Conservation (phyloP, 352 stramenopile genomes). For the Pythium phragmitis region DNA sequence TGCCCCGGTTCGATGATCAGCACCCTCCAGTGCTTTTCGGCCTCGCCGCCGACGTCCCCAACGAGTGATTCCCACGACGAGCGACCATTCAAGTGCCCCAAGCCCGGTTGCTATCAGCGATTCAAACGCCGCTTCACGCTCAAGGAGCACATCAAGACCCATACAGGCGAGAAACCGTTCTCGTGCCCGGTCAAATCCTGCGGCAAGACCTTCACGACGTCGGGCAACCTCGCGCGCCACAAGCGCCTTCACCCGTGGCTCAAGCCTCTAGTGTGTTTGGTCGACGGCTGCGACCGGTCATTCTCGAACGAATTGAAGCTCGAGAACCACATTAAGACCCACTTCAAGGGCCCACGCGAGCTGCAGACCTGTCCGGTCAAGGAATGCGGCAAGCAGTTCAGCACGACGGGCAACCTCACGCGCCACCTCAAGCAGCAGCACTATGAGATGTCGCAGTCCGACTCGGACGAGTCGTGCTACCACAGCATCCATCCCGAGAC, state of each 20-base stretch:
- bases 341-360: constrained; percentile 25
- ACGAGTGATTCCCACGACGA: not conserved
- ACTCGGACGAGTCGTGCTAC: not conserved
- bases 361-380: constrained; percentile 36
- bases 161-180: constrained; percentile 76
- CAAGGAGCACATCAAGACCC: constrained; percentile 80
- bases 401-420: constrained; percentile 49
- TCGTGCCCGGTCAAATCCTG: constrained; percentile 43
- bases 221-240: constrained; percentile 67
- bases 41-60: not conserved
- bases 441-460: not conserved
- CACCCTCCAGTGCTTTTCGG: not conserved
- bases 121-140: constrained; percentile 79
- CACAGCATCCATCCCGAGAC: not conserved
- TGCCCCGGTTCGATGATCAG: constrained; percentile 9
- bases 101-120: constrained; percentile 40
- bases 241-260: constrained; percentile 55
- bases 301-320: constrained; percentile 26
- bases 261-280: constrained; percentile 17
- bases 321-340: constrained; percentile 15
- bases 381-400: constrained; percentile 62
- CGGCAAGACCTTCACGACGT: constrained; percentile 70
- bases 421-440: constrained; percentile 23
- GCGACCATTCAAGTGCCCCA: constrained; percentile 44
- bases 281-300: constrained; percentile 12